A percentile compares a stretch with the other conserved stretches of the same genome.
These are phyloP conservation scores for Chytridium lagenaria DNA, from an alignment of 371 early-diverging fungal genomes.

Conservation along the genomic window DNA sequence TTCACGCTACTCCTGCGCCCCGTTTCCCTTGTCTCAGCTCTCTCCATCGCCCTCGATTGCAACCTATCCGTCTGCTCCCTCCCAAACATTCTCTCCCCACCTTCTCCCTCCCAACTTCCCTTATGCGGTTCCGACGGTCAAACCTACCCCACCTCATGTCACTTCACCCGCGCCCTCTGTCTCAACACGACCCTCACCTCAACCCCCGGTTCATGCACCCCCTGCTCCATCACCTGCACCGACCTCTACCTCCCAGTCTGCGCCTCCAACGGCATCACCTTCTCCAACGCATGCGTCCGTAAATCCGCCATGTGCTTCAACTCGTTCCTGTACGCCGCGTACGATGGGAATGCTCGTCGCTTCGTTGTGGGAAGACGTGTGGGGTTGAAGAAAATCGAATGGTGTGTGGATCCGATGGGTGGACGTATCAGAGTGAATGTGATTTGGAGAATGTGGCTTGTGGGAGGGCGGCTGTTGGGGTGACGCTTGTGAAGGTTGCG, in stretches of 20 bases:
- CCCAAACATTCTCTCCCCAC: no score
- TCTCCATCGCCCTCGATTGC: no score
- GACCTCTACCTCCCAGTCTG: background rate
- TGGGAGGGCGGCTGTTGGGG: background rate
- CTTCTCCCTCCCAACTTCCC: no score
- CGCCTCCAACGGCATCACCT: background rate
- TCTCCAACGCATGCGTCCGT: background rate
- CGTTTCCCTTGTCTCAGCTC: no score
- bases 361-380: background rate
- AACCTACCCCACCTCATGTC: slow-evolving; percentile 2
- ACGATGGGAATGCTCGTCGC: background rate
- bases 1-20: no score
- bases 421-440: background rate
- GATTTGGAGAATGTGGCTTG: background rate
- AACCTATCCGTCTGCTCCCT: no score
- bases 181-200: background rate
- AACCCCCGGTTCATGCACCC: background rate
- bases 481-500: background rate
- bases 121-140: background rate
- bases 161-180: background rate
- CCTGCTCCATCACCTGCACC: background rate
- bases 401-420: slow-evolving; percentile 8
- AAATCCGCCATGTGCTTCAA: background rate
- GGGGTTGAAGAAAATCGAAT: background rate
- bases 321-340: background rate